Conservation (phyloP, 108 stramenopile genomes). For the Cyclostephanos invisitatus region DNA sequence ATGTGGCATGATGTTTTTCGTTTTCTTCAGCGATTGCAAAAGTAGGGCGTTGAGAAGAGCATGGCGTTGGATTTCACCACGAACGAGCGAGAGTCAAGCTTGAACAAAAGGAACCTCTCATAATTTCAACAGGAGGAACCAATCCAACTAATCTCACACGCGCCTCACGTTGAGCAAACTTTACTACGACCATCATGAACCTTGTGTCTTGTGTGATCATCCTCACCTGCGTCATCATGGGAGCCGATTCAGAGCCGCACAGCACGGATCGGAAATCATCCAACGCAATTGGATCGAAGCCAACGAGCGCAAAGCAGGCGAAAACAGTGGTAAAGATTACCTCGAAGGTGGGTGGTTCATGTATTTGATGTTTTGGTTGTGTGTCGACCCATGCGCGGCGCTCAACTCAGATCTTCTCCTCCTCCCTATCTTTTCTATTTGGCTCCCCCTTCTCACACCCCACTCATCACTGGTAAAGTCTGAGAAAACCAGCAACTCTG, state of each 20-base stretch:
- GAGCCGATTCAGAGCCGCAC: background rate
- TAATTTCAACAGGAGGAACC: background rate
- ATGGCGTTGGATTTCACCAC: background rate
- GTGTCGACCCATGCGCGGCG: no score
- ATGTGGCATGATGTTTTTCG: background rate
- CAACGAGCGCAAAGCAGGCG: background rate
- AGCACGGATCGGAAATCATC: background rate
- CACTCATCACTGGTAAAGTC: background rate
- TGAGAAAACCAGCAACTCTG: background rate
- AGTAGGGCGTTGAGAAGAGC: no score
- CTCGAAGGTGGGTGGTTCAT: background rate
- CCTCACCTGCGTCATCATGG: background rate
- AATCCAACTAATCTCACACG: background rate
- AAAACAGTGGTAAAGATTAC: background rate
- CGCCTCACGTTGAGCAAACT: background rate
- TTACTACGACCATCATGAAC: background rate
- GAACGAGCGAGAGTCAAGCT: background rate
- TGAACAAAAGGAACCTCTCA: background rate
- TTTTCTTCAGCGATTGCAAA: background rate
- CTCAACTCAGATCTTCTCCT: no score
- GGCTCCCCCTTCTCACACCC: background rate
- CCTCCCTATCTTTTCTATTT: background rate
- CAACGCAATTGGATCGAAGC: background rate
- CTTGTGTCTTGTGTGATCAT: background rate
- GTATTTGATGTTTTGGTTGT: background rate